Percentiles rank a stretch among this genome's conserved stretches.
Evolutionary conservation across 2,329 filamentous ascomycete genomes (phyloP).

Genomic region (Alternaria panax): DNA sequence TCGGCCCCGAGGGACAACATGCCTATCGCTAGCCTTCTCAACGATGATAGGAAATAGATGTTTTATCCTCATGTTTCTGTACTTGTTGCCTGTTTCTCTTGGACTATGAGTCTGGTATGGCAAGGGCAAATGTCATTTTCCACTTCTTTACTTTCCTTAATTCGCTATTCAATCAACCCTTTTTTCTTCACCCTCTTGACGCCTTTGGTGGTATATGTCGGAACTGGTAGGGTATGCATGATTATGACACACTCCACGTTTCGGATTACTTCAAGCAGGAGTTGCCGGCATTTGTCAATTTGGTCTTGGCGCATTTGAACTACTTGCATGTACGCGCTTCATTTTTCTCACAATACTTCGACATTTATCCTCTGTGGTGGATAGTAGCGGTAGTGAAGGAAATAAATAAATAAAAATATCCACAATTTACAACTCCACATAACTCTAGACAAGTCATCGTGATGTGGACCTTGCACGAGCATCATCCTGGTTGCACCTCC

Average conservation of each 20-base stretch:
- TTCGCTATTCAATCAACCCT: constrained; percentile 14
- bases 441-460: neutral
- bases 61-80: neutral
- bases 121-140: constrained; percentile 9
- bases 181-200: neutral
- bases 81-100: constrained; percentile 1
- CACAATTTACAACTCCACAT: neutral
- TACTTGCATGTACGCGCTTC: neutral
- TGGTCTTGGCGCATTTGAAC: neutral
- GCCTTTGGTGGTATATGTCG: neutral
- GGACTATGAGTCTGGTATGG: constrained; percentile 4
- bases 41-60: constrained; percentile 45
- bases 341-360: neutral
- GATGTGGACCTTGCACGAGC: neutral
- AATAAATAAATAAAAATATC: neutral
- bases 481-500: neutral
- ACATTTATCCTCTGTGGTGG: neutral
- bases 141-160: constrained; percentile 37
- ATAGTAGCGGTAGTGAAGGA: neutral
- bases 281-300: neutral
- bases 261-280: constrained; percentile 1
- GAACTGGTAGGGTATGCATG: constrained; percentile 1
- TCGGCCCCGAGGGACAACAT: constrained; percentile 48
- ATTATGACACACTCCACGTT: constrained; percentile 6
- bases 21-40: constrained; percentile 50